Percentiles rank a stretch among this genome's conserved stretches.
phyloP scores from a whole-genome alignment of 1,284 basidiomycete genomes.

The Melanopsichium pennsylvanicum region DNA sequence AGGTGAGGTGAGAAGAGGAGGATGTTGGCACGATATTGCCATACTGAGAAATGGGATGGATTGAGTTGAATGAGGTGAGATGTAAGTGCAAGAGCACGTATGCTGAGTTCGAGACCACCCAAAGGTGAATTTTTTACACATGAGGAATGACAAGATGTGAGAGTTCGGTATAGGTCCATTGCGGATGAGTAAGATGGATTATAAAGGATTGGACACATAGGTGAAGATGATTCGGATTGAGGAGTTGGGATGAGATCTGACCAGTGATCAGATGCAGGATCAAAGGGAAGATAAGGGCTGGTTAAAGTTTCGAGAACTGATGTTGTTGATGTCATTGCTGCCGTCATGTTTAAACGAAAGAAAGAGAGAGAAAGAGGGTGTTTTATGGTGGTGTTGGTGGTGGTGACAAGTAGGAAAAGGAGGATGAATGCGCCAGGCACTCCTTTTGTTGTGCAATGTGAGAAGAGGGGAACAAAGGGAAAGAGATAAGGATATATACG shows the following conservation, averaged over 20 bases:
- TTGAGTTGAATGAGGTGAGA: constrained; percentile 54
- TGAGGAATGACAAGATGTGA: constrained; percentile 27
- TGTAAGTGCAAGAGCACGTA: constrained; percentile 54
- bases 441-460: too few species aligned
- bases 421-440: too few species aligned
- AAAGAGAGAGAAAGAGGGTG: too few species aligned
- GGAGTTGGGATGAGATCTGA: constrained; percentile 49
- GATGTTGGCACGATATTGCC: constrained; percentile 58
- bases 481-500: too few species aligned
- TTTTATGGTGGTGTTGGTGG: background rate
- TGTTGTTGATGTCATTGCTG: background rate
- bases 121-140: background rate
- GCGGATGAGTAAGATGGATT: constrained; percentile 50
- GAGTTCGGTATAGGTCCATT: constrained; percentile 59
- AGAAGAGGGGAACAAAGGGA: too few species aligned
- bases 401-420: background rate
- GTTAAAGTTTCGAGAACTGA: constrained; percentile 24
- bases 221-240: constrained; percentile 53
- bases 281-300: constrained; percentile 42
- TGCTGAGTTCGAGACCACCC: constrained; percentile 29
- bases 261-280: constrained; percentile 45
- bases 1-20: constrained; percentile 32
- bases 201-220: constrained; percentile 63
- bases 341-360: constrained; percentile 28
- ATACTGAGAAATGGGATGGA: constrained; percentile 56